These are phyloP conservation scores for Leishmania gerbilli DNA, from an alignment of 208 protist species.

Conservation along the genomic window DNA sequence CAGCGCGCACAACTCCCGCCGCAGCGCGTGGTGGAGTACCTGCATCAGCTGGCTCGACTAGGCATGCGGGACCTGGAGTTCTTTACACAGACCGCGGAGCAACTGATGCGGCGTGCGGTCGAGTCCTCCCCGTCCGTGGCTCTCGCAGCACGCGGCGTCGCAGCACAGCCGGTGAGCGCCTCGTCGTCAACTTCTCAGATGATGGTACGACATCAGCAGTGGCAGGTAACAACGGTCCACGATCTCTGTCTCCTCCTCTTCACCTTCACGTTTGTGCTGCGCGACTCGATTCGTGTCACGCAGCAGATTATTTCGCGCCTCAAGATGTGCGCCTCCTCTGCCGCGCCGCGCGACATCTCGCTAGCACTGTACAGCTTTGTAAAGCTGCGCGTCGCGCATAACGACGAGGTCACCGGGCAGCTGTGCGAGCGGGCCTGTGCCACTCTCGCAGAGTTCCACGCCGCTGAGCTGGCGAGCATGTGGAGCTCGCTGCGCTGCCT, in stretches of 20 bases:
- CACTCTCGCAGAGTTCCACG: slow-evolving; percentile 56
- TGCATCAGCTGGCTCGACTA: slow-evolving; percentile 59
- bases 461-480: slow-evolving; percentile 68
- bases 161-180: slow-evolving; percentile 3
- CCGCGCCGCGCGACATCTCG: slow-evolving; percentile 67
- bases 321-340: slow-evolving; percentile 53
- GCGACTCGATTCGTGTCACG: slow-evolving; percentile 78
- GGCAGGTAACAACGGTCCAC: slow-evolving; percentile 56
- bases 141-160: slow-evolving; percentile 1
- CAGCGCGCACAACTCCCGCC: slow-evolving; percentile 48
- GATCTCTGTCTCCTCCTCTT: slow-evolving; percentile 82
- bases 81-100: slow-evolving; percentile 55
- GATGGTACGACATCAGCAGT: slow-evolving; percentile 29
- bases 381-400: slow-evolving; percentile 58
- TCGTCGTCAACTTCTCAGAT: not conserved
- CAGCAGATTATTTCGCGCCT: slow-evolving; percentile 82
- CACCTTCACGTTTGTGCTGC: slow-evolving; percentile 80
- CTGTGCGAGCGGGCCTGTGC: slow-evolving; percentile 71
- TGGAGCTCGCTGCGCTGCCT: slow-evolving; percentile 69
- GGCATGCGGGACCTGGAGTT: slow-evolving; percentile 80
- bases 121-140: not conserved
- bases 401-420: slow-evolving; percentile 50
- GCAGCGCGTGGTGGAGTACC: slow-evolving; percentile 49
- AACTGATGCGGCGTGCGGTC: slow-evolving; percentile 54
- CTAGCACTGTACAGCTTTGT: slow-evolving; percentile 78